phyloP scores from a whole-genome alignment of 2,329 filamentous ascomycete species.

The Fusarium sp. region DNA sequence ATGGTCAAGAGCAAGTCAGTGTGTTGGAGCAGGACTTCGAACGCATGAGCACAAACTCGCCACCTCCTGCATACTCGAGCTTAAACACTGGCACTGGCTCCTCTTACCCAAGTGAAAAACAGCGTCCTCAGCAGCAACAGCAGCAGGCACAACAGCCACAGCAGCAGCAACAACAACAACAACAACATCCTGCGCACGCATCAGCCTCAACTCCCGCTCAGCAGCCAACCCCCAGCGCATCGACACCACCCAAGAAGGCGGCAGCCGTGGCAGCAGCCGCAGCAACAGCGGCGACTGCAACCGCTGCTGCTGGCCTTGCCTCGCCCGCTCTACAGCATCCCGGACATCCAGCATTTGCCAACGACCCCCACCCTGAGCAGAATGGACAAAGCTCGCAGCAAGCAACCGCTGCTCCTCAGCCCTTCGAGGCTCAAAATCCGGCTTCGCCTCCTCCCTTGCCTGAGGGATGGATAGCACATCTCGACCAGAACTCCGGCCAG shows the following conservation, averaged over 20 bases:
- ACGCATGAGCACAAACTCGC: conserved; percentile 80
- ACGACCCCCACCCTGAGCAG: conserved; percentile 70
- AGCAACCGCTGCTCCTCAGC: conserved; percentile 56
- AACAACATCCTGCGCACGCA: conserved; percentile 20
- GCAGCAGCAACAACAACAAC: neutral
- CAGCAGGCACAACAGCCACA: neutral
- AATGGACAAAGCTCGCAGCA: conserved; percentile 58
- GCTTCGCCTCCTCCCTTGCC: conserved; percentile 90
- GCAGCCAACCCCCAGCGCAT: conserved; percentile 30
- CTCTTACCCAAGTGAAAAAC: conserved; percentile 82
- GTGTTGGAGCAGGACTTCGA: conserved; percentile 88
- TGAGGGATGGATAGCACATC: conserved; percentile 97
- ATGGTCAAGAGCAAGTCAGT: conserved; percentile 61
- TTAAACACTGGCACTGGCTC: conserved; percentile 63
- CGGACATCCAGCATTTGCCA: conserved; percentile 89
- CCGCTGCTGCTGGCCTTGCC: conserved; percentile 47
- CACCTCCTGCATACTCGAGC: conserved; percentile 94
- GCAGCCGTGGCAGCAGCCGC: conserved; percentile 7
- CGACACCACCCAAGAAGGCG: conserved; percentile 46
- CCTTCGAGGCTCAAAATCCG: conserved; percentile 61
- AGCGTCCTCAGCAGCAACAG: conserved; percentile 53
- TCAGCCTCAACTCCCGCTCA: conserved; percentile 44
- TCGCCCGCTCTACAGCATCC: conserved; percentile 64
- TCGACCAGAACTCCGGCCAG: conserved; percentile 94
- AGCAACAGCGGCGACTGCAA: conserved; percentile 34